Evolutionary conservation across 2,329 filamentous ascomycete species (phyloP).

Genomic region (Lanzia echinophila): DNA sequence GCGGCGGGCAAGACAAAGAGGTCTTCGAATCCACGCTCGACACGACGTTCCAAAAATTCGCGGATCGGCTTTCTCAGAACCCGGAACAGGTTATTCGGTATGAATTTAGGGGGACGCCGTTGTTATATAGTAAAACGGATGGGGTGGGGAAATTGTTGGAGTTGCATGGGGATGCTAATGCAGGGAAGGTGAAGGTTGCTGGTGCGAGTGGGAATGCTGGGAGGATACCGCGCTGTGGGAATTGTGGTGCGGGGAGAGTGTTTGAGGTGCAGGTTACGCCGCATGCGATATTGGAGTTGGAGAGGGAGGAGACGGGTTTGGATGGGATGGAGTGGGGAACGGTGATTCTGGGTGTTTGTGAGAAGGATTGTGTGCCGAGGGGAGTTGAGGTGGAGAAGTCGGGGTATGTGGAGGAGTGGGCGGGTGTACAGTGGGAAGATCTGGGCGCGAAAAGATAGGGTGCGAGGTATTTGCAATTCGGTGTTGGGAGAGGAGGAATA

Average conservation of each 20-base stretch:
- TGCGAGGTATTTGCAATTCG: background rate
- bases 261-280: slow-evolving; percentile 94
- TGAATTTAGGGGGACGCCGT: slow-evolving; percentile 63
- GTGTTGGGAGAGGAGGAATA: too few species aligned
- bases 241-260: slow-evolving; percentile 66
- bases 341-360: slow-evolving; percentile 79
- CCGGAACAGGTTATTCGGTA: slow-evolving; percentile 78
- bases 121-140: slow-evolving; percentile 78
- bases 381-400: slow-evolving; percentile 49
- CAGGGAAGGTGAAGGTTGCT: slow-evolving; percentile 18
- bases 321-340: slow-evolving; percentile 99
- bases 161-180: background rate
- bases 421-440: slow-evolving; percentile 98
- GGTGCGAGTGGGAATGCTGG: slow-evolving; percentile 21
- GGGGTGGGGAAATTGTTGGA: slow-evolving; percentile 59
- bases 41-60: slow-evolving; percentile 72
- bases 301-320: slow-evolving; percentile 62
- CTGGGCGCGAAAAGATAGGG: slow-evolving; percentile 27
- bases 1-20: slow-evolving; percentile 57
- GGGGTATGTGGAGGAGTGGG: slow-evolving; percentile 90
- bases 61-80: slow-evolving; percentile 70
- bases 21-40: slow-evolving; percentile 71
- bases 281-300: slow-evolving; percentile 81
- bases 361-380: slow-evolving; percentile 63
- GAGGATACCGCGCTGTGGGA: slow-evolving; percentile 66